Conservation (phyloP, 192 early-diverging fungal genomes). For the Entomortierella beljakovae region DNA sequence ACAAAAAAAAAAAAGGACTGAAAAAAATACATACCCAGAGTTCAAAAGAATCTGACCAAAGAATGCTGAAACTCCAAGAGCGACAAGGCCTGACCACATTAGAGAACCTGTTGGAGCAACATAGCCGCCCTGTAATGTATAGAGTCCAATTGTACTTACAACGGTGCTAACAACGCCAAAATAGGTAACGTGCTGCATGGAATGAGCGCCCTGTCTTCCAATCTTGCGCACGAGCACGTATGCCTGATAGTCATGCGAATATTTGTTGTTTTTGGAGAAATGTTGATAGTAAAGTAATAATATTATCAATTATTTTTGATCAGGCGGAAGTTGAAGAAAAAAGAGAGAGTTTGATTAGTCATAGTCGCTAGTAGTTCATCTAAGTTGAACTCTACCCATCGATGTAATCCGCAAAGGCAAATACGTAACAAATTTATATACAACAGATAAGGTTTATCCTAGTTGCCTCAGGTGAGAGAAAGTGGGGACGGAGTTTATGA, state of each 20-base stretch:
- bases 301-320: too few relatives aligned
- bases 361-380: too few relatives aligned
- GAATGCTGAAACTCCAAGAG: slow-evolving; percentile 73
- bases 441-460: background rate
- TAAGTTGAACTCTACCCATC: too few relatives aligned
- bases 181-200: slow-evolving; percentile 83
- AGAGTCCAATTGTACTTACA: slow-evolving; percentile 59
- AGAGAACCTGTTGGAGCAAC: slow-evolving; percentile 49
- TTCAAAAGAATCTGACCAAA: slow-evolving; percentile 81
- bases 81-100: slow-evolving; percentile 62
- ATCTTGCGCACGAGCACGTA: slow-evolving; percentile 80
- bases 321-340: too few relatives aligned
- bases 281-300: too few relatives aligned
- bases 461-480: too few relatives aligned
- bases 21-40: slow-evolving; percentile 58
- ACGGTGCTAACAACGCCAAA: slow-evolving; percentile 75
- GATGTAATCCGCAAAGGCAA: too few relatives aligned
- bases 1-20: background rate
- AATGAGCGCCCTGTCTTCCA: slow-evolving; percentile 72
- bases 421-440: too few relatives aligned
- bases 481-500: too few relatives aligned
- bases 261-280: background rate
- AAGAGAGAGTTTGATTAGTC: too few relatives aligned
- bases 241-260: slow-evolving; percentile 57
- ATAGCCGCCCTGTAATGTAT: slow-evolving; percentile 43